These are phyloP conservation scores for Agaricus blazei DNA, from an alignment of 768 basidiomycete genomes.

Conservation along the genomic window DNA sequence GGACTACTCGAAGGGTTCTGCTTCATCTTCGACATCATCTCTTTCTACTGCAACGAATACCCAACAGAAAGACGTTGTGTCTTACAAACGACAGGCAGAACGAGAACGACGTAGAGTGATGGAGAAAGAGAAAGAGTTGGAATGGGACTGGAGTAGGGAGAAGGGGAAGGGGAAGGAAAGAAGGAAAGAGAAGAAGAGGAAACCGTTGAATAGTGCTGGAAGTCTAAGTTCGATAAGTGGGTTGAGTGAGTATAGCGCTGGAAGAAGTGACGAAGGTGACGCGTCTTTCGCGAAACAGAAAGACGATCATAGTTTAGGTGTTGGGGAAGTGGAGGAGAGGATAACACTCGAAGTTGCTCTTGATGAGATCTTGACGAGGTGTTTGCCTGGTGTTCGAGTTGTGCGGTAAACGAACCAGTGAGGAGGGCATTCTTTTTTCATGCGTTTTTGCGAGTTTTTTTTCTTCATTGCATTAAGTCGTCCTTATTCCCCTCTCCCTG, in stretches of 20 bases:
- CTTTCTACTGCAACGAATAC: no score
- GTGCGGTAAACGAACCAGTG: not conserved
- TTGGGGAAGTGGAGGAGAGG: slow-evolving; percentile 3
- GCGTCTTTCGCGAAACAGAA: not conserved
- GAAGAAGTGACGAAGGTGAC: not conserved
- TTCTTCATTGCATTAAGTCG: not conserved
- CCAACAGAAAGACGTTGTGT: no score
- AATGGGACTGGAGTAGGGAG: not conserved
- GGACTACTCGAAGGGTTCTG: not conserved
- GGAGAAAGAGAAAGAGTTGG: not conserved
- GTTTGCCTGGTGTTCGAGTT: slow-evolving; percentile 6
- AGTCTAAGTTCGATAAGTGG: not conserved
- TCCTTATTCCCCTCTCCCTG: not conserved
- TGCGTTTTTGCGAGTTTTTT: not conserved
- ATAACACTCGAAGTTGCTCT: slow-evolving; percentile 9
- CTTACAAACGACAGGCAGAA: no score
- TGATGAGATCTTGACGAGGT: slow-evolving; percentile 8
- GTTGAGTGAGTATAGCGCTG: not conserved
- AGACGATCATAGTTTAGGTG: not conserved
- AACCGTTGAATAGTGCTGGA: slow-evolving; percentile 3
- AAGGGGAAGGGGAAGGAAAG: not conserved
- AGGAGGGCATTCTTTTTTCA: no score
- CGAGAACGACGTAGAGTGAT: not conserved
- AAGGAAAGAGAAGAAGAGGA: not conserved
- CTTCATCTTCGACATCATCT: no score